Percentiles rank a stretch among this genome's conserved stretches.
Evolutionary conservation across 2,329 filamentous ascomycete genomes (phyloP).

Genomic region (Aschersonia sp.): DNA sequence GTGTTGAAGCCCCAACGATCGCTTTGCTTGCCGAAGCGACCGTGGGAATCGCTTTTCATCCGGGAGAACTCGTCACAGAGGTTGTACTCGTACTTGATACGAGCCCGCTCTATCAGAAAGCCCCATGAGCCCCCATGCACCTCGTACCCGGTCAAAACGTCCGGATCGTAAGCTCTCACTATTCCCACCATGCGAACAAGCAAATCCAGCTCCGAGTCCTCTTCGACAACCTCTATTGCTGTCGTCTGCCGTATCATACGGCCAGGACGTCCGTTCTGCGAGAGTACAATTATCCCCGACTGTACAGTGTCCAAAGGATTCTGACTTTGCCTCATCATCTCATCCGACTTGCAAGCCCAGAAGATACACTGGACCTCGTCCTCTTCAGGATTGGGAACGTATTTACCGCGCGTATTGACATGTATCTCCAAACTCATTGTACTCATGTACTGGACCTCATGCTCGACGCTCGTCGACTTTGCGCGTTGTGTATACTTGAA

Average conservation of each 20-base stretch:
- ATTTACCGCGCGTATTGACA: slow-evolving; percentile 66
- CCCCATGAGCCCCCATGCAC: slow-evolving; percentile 92
- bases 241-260: slow-evolving; percentile 48
- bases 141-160: slow-evolving; percentile 89
- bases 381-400: slow-evolving; percentile 78
- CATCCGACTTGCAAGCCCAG: slow-evolving; percentile 75
- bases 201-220: slow-evolving; percentile 69
- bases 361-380: slow-evolving; percentile 83
- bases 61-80: slow-evolving; percentile 84
- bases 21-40: slow-evolving; percentile 70
- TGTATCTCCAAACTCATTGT: slow-evolving; percentile 91
- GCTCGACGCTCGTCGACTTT: slow-evolving; percentile 60
- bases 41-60: slow-evolving; percentile 71
- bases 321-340: slow-evolving; percentile 22
- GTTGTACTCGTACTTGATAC: slow-evolving; percentile 76
- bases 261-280: slow-evolving; percentile 42
- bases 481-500: slow-evolving; percentile 76
- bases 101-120: slow-evolving; percentile 81
- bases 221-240: slow-evolving; percentile 52
- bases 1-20: slow-evolving; percentile 92
- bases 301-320: slow-evolving; percentile 33
- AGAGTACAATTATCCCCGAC: slow-evolving; percentile 61
- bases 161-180: slow-evolving; percentile 72
- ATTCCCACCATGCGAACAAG: slow-evolving; percentile 78
- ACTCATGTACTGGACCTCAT: slow-evolving; percentile 89